Base-by-base conservation (phyloP, 2,329 filamentous ascomycete genomes). In the Diaporthe citri region DNA sequence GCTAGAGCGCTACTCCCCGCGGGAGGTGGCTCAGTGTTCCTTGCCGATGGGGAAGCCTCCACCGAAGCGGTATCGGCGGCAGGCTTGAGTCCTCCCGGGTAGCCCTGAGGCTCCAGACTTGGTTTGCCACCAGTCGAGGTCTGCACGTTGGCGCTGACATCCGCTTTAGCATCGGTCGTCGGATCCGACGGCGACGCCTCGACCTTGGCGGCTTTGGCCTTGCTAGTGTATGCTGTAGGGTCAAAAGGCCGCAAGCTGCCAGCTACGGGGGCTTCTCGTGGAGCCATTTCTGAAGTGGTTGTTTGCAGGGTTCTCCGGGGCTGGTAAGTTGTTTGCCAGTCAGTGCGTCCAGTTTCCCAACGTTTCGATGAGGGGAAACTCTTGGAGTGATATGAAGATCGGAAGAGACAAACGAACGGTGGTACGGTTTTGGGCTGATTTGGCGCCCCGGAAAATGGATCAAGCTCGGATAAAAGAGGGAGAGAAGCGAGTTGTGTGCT, bases 181-280 rank as follows among this genome's bases (percentile, higher is more conserved):
- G n/a, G n/a, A 9, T 41, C n/a, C 36, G 48, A n/a, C 5, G 48
- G 13, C 7, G n/a, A 41, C 7, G 15, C 2, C 31, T 48, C 17
- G n/a, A 36, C n/a, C 22, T 10, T 28, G 43, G 34, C 9, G n/a
- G 64, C 15, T 41, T 55, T 55, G 15, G 48, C 34, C 46, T 69
- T 69, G 17, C 48, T 3, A 4, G 9, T 69, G 48, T 69, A 69
- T 69, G 64, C 64, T 2, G 34, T 41, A 7, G 46, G 64, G 9
- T 69, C 64, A 41, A 55, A 69, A 7, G 64, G 64, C 46, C 48
- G 48, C 34, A 69, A 10, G 12, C 64, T 69, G n/a, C 64, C 64
- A 41, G 34, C 9, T 4, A 69, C 64, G 7, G 64, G 64, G 2
- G 48, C 64, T 22, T 69, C 34, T 41, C 15, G 64, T 25, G 2